Base-by-base conservation (phyloP, 2,329 filamentous ascomycete species). In the Ophiostoma tasmaniense region DNA sequence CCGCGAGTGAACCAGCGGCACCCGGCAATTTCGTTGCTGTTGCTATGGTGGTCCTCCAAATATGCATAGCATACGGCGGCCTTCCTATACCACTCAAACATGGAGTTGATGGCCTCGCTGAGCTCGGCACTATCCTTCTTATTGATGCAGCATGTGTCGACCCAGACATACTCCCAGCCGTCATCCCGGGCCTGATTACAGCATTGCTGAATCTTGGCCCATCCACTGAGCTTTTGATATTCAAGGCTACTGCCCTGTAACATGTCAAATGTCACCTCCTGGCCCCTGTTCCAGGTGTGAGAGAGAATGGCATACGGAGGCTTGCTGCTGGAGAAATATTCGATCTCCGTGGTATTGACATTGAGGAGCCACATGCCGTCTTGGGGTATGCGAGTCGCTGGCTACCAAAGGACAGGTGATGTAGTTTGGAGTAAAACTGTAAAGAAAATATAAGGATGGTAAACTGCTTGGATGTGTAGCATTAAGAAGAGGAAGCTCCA, bases 1-100 rank as follows among this genome's bases (percentile, higher is more conserved):
- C 77, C 77, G 84, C 83, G 72, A 0, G 73, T 75, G 67, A 79
- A 79, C 77, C 78, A 79, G 7, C 75, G 68, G 10, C 37, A 39
- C 3, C 37, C 37, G 3, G 37, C 3, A 39, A 39, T 39, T 3
- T 39, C 37, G 3, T 14, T 3, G 37, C 37, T 14, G 3, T 3
- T n/a, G 20, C 33, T 39, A 35, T 25, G 35, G 61, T 61, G 28
- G 45, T 71, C 70, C 0, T 65, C 67, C 0, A 74, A 69, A 10
- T 62, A 72, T 14, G 68, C 71, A 11, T 66, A 65, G 65, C 73
- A 74, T 8, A 68, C 66, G 0, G 8, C 22, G 0, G 73, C 65
- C 2, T 67, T 39, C 20, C 39, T 33, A 45, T 74, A 74, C 67
- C 68, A 74, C n/a, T 50, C 28, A 52, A 70, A 74, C 72, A 74